A percentile compares a stretch with the other conserved stretches of the same genome.
These are phyloP conservation scores for Lachancea mirantina DNA, from an alignment of 805 yeast genomes.

Conservation along the genomic window DNA sequence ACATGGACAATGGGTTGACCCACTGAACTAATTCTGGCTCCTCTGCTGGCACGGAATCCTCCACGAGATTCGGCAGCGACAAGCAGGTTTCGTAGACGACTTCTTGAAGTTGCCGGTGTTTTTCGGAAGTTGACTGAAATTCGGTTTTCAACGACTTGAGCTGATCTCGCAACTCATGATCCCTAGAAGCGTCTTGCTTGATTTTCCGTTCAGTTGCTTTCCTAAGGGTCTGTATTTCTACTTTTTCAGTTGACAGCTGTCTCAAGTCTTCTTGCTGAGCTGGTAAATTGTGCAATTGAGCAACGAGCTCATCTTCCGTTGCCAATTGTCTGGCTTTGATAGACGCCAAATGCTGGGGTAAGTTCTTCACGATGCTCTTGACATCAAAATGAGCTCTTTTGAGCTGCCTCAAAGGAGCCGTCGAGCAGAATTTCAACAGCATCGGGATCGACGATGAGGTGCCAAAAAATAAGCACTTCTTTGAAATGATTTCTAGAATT, in stretches of 20 bases:
- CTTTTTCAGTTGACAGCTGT: conserved; percentile 16
- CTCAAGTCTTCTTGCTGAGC: conserved; percentile 20
- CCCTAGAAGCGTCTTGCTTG: conserved; percentile 18
- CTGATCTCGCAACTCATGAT: conserved; percentile 10
- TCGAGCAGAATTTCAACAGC: conserved; percentile 10
- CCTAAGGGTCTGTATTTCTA: conserved; percentile 26
- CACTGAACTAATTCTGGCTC: conserved; percentile 42
- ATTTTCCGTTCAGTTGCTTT: conserved; percentile 25
- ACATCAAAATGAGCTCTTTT: conserved; percentile 27
- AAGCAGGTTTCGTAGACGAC: conserved; percentile 37
- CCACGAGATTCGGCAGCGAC: conserved; percentile 57
- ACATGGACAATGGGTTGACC: conserved; percentile 38
- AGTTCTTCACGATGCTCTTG: conserved; percentile 15
- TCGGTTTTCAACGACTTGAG: conserved; percentile 21
- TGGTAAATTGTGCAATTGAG: conserved; percentile 27
- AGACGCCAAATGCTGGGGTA: conserved; percentile 19
- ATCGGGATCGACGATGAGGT: conserved; percentile 1
- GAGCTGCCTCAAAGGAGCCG: conserved; percentile 8
- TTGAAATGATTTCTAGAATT: background rate
- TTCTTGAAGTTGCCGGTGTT: conserved; percentile 29
- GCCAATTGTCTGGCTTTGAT: conserved; percentile 25
- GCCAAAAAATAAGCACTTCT: too few relatives aligned
- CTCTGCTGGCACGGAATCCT: conserved; percentile 38
- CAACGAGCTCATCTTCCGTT: conserved; percentile 16
- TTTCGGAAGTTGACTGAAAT: conserved; percentile 17